These are phyloP conservation scores for Penicillium lividum DNA, from an alignment of 495 filamentous ascomycete genomes.

Conservation along the genomic window DNA sequence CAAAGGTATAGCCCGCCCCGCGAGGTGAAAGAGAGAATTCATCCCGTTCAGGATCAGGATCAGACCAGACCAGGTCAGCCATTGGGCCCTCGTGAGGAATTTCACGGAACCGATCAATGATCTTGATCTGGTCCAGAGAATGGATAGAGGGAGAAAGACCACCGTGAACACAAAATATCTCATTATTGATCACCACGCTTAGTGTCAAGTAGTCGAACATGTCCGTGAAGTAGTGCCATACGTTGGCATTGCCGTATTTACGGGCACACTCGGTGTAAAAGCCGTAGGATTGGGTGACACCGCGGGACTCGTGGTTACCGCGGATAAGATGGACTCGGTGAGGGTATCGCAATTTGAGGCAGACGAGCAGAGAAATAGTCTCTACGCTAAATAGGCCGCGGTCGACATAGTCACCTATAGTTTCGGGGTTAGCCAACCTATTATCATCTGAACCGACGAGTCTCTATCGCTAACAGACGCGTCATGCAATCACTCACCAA, in stretches of 20 bases:
- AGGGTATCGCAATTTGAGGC: conserved; percentile 91
- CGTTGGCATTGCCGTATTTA: conserved; percentile 97
- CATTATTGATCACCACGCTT: conserved; percentile 95
- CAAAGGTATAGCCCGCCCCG: conserved; percentile 95
- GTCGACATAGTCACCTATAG: conserved; percentile 90
- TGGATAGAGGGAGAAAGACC: conserved; percentile 95
- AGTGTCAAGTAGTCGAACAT: conserved; percentile 99
- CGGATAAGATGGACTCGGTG: conserved; percentile 89
- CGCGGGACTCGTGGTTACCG: conserved; percentile 95
- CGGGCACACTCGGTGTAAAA: conserved; percentile 98
- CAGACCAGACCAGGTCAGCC: conserved; percentile 99
- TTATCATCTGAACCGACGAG: neutral
- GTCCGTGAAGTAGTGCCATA: conserved; percentile 99
- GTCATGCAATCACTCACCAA: conserved; percentile 58
- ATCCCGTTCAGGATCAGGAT: conserved; percentile 92
- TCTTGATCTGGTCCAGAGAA: conserved; percentile 98
- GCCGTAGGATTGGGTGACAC: conserved; percentile 97
- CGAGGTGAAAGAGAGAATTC: conserved; percentile 94
- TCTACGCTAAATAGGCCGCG: conserved; percentile 96
- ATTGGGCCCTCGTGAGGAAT: conserved; percentile 98
- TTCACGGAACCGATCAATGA: conserved; percentile 97
- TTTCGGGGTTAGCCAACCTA: conserved; percentile 1
- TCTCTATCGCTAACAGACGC: neutral
- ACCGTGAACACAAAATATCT: conserved; percentile 98
- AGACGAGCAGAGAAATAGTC: conserved; percentile 93